Percentiles rank a stretch among this genome's conserved stretches.
Evolutionary conservation across 2,329 filamentous ascomycete species (phyloP).

Genomic region (Pleurostoma richardsiae): DNA sequence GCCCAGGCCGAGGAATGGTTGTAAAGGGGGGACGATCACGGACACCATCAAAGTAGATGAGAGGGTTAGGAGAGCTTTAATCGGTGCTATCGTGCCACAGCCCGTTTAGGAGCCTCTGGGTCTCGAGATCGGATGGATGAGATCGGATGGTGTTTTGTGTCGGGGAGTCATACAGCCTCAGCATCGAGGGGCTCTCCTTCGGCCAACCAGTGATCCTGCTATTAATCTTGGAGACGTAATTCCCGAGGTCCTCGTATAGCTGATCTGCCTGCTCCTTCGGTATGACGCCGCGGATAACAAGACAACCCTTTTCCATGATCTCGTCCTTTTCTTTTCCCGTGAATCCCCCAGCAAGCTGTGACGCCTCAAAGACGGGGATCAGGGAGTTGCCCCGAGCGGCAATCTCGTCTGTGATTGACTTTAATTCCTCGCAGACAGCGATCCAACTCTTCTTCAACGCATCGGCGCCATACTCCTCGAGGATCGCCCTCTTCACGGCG

Average conservation of each 20-base stretch:
- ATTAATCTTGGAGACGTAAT: slow-evolving; percentile 26
- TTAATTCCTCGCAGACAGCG: neutral
- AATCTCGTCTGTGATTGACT: neutral
- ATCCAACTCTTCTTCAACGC: neutral
- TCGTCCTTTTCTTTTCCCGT: neutral
- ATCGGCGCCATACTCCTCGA: neutral
- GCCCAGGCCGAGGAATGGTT: slow-evolving; percentile 31
- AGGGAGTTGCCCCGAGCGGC: neutral
- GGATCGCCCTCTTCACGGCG: neutral
- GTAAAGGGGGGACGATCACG: slow-evolving; percentile 29
- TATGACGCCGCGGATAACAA: slow-evolving; percentile 14
- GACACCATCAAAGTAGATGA: slow-evolving; percentile 32
- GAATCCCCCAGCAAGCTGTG: neutral
- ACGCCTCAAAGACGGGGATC: neutral
- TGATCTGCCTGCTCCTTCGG: slow-evolving; percentile 12
- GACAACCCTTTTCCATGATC: slow-evolving; percentile 9
- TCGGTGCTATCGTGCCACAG: slow-evolving; percentile 28
- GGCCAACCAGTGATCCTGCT: slow-evolving; percentile 26
- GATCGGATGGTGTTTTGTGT: slow-evolving; percentile 30
- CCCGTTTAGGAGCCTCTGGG: slow-evolving; percentile 29
- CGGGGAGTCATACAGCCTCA: slow-evolving; percentile 31
- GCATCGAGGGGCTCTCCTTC: slow-evolving; percentile 27
- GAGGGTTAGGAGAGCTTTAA: slow-evolving; percentile 23
- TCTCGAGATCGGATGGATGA: slow-evolving; percentile 27
- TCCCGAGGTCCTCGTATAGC: slow-evolving; percentile 22